Conservation (phyloP, 352 stramenopile genomes). For the Phytophthora quininea region DNA sequence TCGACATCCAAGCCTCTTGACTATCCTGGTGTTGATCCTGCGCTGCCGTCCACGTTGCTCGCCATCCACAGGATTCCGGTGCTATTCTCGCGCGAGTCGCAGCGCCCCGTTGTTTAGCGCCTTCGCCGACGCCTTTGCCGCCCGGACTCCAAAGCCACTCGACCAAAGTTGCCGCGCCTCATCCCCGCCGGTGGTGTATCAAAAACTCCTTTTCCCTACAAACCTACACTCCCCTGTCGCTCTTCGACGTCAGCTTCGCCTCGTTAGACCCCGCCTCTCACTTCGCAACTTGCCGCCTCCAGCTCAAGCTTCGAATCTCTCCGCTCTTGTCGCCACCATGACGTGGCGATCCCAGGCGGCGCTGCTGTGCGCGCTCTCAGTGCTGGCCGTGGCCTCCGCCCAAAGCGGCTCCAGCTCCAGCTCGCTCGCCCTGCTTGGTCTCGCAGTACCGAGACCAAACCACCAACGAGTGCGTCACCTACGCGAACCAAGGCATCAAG, state of each 20-base stretch:
- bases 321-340: neutral
- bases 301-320: neutral
- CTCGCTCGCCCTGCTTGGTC: conserved; percentile 27
- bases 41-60: neutral
- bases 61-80: neutral
- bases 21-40: neutral
- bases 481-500: conserved; percentile 40
- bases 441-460: conserved; percentile 45
- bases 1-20: neutral
- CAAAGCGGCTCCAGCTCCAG: conserved; percentile 13
- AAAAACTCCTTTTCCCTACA: neutral
- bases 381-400: conserved; percentile 39
- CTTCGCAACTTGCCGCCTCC: neutral
- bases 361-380: conserved; percentile 42
- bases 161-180: too few relatives aligned
- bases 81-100: neutral
- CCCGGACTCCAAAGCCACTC: neutral
- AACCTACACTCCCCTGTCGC: neutral
- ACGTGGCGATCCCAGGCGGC: neutral
- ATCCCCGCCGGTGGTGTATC: too few relatives aligned
- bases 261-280: neutral
- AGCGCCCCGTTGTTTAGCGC: neutral
- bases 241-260: neutral
- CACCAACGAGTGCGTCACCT: conserved; percentile 47
- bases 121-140: neutral